A percentile compares a stretch with the other conserved stretches of the same genome.
Evolutionary conservation across 208 protist genomes (phyloP).

Genomic region (Acanthamoeba royreba): DNA sequence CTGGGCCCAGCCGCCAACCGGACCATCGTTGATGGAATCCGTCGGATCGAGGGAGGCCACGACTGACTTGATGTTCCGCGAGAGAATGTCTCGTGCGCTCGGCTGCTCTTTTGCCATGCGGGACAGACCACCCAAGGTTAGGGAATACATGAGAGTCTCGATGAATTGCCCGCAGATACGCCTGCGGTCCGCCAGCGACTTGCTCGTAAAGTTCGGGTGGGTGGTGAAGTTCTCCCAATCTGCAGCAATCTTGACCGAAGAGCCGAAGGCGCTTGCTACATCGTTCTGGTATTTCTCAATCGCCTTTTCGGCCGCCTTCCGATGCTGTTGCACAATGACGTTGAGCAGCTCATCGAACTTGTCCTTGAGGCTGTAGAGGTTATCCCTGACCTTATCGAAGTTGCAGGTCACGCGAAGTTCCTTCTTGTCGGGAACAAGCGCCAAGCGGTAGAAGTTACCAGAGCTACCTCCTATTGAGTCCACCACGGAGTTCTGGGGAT

Average conservation of each 20-base stretch:
- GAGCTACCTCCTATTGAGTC: background rate
- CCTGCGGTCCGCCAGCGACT: background rate
- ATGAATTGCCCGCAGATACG: background rate
- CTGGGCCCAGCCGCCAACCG: too few species aligned
- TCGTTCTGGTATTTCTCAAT: background rate
- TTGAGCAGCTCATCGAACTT: background rate
- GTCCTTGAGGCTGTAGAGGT: background rate
- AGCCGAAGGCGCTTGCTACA: background rate
- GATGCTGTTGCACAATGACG: background rate
- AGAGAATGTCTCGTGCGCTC: background rate
- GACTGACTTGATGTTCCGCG: background rate
- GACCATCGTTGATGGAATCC: background rate
- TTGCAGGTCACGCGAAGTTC: background rate
- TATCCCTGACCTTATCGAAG: background rate
- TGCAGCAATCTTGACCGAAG: background rate
- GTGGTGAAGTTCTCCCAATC: background rate
- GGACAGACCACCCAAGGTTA: background rate
- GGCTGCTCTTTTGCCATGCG: background rate
- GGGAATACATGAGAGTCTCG: background rate
- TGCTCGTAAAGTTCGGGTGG: background rate
- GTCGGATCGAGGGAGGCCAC: background rate
- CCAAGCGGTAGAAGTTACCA: background rate
- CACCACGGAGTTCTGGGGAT: background rate
- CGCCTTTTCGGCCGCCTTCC: background rate
- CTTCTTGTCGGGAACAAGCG: background rate